phyloP scores from a whole-genome alignment of 2,329 filamentous ascomycete genomes.

The Teratosphaeria gauchensis region DNA sequence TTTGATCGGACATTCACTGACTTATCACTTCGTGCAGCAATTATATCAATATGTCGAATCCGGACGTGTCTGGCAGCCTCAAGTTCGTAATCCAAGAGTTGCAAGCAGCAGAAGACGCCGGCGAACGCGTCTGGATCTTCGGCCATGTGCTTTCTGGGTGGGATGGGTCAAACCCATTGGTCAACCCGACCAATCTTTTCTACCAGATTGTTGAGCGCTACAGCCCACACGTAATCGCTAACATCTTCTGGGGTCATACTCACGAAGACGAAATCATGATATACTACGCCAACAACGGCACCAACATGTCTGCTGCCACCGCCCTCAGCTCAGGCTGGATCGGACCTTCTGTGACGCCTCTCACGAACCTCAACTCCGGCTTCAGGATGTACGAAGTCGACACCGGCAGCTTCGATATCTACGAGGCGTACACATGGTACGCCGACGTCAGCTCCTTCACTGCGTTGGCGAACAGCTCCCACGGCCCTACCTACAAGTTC shows the following conservation, averaged over 20 bases:
- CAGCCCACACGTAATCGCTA: constrained; percentile 43
- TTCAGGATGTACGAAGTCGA: constrained; percentile 48
- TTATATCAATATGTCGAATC: constrained; percentile 43
- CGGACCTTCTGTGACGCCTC: constrained; percentile 41
- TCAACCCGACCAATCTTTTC: constrained; percentile 46
- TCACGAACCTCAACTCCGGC: constrained; percentile 46
- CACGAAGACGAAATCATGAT: constrained; percentile 47
- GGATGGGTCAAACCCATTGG: constrained; percentile 46
- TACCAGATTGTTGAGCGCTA: constrained; percentile 48
- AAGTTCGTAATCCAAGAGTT: constrained; percentile 44
- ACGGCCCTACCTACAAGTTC: constrained; percentile 39
- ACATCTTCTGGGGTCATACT: constrained; percentile 46
- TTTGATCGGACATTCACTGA: too few species aligned
- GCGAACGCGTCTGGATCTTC: constrained; percentile 46
- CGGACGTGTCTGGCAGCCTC: constrained; percentile 41
- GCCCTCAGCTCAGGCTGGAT: constrained; percentile 45
- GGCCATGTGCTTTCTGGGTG: constrained; percentile 48
- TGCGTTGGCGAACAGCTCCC: constrained; percentile 22
- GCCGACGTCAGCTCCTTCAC: constrained; percentile 41
- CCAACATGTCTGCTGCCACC: constrained; percentile 27
- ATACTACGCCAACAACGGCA: constrained; percentile 43
- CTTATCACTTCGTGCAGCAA: constrained; percentile 17
- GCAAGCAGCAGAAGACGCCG: constrained; percentile 42
- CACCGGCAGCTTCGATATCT: constrained; percentile 44
- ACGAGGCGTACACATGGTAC: constrained; percentile 46